These are phyloP conservation scores for Eutrema heterophyllum DNA, from an alignment of 345 rosid genomes.

Conservation along the genomic window DNA sequence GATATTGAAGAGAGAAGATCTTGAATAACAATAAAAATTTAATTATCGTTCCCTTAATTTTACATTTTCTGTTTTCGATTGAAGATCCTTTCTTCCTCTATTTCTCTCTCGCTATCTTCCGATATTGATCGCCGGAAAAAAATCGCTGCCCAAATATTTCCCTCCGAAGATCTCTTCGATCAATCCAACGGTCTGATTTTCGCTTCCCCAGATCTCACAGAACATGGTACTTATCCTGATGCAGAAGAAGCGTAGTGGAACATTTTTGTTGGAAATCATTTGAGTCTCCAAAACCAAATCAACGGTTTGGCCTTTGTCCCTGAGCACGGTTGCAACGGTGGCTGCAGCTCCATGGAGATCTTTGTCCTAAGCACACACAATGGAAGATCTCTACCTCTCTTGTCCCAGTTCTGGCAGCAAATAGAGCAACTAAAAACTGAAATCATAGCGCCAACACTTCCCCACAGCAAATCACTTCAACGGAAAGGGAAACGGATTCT, in stretches of 20 bases:
- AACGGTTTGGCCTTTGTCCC: no score
- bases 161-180: conserved; percentile 4
- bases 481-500: no score
- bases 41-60: not conserved
- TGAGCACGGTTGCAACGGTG: no score
- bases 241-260: not conserved
- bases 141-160: no score
- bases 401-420: no score
- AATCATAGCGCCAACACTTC: no score
- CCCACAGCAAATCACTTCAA: no score
- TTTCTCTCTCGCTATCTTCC: not conserved
- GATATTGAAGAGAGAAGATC: not conserved
- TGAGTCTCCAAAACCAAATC: no score
- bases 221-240: not conserved
- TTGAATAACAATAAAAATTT: not conserved
- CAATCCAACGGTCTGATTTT: conserved; percentile 4
- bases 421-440: no score
- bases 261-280: not conserved
- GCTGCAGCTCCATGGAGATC: no score
- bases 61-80: not conserved
- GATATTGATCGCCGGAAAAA: conserved; percentile 18
- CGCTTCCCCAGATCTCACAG: conserved; percentile 17
- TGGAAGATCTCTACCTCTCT: no score
- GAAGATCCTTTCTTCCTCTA: not conserved
- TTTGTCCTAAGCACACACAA: no score